Base-by-base conservation (phyloP, 352 stramenopile species). In the Blastocystis sp. region DNA sequence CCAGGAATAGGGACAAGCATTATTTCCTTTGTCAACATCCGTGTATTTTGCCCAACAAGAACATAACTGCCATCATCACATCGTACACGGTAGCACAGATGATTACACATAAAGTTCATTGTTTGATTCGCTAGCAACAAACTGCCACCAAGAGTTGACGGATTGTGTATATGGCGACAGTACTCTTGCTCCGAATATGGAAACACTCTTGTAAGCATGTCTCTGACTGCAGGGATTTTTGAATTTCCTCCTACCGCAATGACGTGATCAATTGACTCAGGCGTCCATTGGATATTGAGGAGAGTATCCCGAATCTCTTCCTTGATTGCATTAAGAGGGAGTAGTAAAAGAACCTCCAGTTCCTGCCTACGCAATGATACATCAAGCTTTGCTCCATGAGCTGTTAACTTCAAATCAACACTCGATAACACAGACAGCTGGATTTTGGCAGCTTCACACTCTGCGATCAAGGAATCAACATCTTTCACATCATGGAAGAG, bases 201-300 rank as follows among this genome's bases (percentile, higher is more conserved):
- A 53, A 85, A 85, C n/a, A 66, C 26, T 37, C 6, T 47, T 3
- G n/a, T 18, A 2, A 85, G 30, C 24, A 85, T 43, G 0, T 65
- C 11, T 13, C 13, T 41, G 18, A 85, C 47, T 24, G 73, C 73
- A 55, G 73, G 73, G 45, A 85, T 85, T 13, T 69, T 34, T 37
- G 53, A 50, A 68, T 85, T 85, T 13, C 73, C 73, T 30, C 73
- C 73, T 3, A 85, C 34, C 4, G 73, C 73, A 30, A 85, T 66
- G 20, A 85, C 30, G 0, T 47, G 63, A 30, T 85, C 73, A 24
- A 85, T 65, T 4, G 20, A 30, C 30, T 85, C 73, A 0, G n/a
- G 8, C 7, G 20, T 47, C 73, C 50, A 50, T 20, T 65, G 20
- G 13, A 50, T 30, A n/a, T 62, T 26, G 24, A 30, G 45, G 1